Conservation (phyloP, 108 stramenopile species). For the Cyclotella baltica region DNA sequence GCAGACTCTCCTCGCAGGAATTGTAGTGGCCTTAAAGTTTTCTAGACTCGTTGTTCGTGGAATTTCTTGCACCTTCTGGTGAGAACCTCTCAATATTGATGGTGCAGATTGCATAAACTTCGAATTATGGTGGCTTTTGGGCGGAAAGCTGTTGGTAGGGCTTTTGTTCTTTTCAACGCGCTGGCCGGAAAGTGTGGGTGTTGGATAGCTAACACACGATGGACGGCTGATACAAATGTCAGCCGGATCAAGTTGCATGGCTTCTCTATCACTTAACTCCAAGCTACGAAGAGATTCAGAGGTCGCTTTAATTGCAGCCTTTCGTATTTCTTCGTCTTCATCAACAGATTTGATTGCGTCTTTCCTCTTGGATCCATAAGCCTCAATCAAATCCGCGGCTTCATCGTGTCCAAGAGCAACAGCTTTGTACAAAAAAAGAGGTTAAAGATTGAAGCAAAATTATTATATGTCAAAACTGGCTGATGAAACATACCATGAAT, state of each 20-base stretch:
- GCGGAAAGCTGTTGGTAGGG: not conserved
- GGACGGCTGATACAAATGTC: not conserved
- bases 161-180: not conserved
- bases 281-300: slow-evolving; percentile 18
- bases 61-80: not conserved
- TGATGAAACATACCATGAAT: slow-evolving; percentile 34
- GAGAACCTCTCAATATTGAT: slow-evolving; percentile 5
- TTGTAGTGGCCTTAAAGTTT: not conserved
- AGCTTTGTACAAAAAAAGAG: not conserved
- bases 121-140: not conserved
- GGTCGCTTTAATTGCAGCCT: slow-evolving; percentile 10
- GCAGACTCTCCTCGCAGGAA: slow-evolving; percentile 1
- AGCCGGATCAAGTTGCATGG: not conserved
- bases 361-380: slow-evolving; percentile 6
- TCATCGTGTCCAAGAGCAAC: slow-evolving; percentile 16
- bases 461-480: not conserved
- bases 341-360: slow-evolving; percentile 16
- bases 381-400: not conserved
- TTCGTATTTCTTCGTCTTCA: slow-evolving; percentile 6
- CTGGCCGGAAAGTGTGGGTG: not conserved
- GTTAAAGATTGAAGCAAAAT: not conserved
- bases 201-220: not conserved
- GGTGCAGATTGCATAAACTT: not conserved
- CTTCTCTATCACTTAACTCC: slow-evolving; percentile 1
- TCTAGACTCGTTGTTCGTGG: slow-evolving; percentile 4